These are phyloP conservation scores for Hanseniaspora thailandica DNA, from an alignment of 805 yeast species.

Conservation along the genomic window DNA sequence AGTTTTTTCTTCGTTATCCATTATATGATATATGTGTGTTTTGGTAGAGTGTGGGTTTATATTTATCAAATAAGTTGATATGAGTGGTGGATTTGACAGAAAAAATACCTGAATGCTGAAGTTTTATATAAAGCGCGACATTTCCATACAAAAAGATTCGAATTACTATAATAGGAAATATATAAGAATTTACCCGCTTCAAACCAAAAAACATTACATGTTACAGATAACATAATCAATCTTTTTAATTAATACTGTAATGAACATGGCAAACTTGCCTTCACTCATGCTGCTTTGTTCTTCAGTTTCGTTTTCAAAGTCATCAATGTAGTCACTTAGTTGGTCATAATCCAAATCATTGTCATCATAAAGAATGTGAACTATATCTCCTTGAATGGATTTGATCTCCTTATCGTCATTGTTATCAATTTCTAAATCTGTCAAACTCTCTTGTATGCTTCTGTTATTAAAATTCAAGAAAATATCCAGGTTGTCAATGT, in stretches of 20 bases:
- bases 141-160: too few species aligned
- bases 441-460: neutral
- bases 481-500: slow-evolving; percentile 5
- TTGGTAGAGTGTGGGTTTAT: neutral
- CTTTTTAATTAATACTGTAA: slow-evolving; percentile 4
- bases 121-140: too few species aligned
- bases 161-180: too few species aligned
- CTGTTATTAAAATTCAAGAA: slow-evolving; percentile 4
- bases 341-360: neutral
- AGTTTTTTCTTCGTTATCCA: neutral
- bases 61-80: neutral
- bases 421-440: neutral
- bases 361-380: neutral
- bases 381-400: slow-evolving; percentile 1
- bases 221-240: neutral
- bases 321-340: slow-evolving; percentile 2
- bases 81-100: neutral
- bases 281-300: neutral
- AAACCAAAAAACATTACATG: neutral
- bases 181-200: too few species aligned
- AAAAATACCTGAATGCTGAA: too few species aligned
- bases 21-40: neutral
- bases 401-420: neutral
- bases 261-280: slow-evolving; percentile 13
- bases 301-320: neutral